A percentile compares a stretch with the other conserved stretches of the same genome.
Conservation (phyloP, 495 filamentous ascomycete genomes). For the Evansstolkia leycettana region DNA sequence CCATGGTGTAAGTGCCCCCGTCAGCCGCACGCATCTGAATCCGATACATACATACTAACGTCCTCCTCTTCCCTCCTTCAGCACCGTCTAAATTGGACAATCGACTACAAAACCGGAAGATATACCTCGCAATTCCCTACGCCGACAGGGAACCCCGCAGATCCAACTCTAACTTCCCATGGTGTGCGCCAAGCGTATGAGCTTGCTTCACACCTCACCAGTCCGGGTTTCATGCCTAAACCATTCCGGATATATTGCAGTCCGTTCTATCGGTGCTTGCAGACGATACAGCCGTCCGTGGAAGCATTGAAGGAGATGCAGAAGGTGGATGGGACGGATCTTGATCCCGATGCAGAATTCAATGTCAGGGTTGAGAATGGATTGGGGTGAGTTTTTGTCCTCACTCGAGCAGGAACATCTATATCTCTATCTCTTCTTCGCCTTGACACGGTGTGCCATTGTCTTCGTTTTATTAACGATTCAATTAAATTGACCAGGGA, state of each 20-base stretch:
- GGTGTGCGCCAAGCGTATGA: slow-evolving; percentile 77
- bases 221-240: slow-evolving; percentile 51
- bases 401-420: not conserved
- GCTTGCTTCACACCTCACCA: slow-evolving; percentile 52
- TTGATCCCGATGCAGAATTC: slow-evolving; percentile 17
- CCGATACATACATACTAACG: slow-evolving; percentile 5
- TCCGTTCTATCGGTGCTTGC: slow-evolving; percentile 85
- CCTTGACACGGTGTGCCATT: no score
- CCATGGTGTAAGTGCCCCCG: slow-evolving; percentile 59
- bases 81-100: slow-evolving; percentile 84
- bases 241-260: slow-evolving; percentile 60
- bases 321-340: slow-evolving; percentile 1
- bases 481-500: slow-evolving; percentile 43
- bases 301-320: slow-evolving; percentile 32
- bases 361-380: slow-evolving; percentile 62
- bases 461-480: not conserved
- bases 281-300: slow-evolving; percentile 66
- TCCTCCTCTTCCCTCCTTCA: slow-evolving; percentile 27
- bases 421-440: not conserved
- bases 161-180: slow-evolving; percentile 77
- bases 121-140: slow-evolving; percentile 56
- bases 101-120: slow-evolving; percentile 63
- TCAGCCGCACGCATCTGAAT: not conserved
- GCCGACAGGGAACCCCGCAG: slow-evolving; percentile 74
- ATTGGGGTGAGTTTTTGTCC: slow-evolving; percentile 42